Base-by-base conservation (phyloP, 768 basidiomycete genomes). In the Pisolithus microcarpus region DNA sequence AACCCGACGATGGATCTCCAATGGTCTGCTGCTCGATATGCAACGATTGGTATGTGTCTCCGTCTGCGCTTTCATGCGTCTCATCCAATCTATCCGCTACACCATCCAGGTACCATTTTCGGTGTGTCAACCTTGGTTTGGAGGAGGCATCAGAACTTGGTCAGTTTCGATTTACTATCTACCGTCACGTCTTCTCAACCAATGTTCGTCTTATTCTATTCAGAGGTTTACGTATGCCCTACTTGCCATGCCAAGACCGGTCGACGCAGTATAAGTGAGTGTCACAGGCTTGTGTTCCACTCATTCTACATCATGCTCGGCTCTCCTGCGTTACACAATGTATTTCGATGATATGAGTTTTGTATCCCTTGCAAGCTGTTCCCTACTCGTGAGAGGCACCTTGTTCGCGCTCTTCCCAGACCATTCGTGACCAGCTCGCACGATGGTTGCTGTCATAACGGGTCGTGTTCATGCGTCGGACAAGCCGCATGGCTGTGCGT, bases 11-110 rank as follows among this genome's bases (percentile, higher is more conserved):
- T 69, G 88, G 85, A 30, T 76, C 84, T 6, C 87, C 88, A 11
- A 90, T 91, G 88, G 82, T 91, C 45, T 70, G 70, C 34, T 92
- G 90, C 61, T 75, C 79, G 23, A 71, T 76, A 47, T 92, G 90
- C 64, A 73, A 70, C 23, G 82, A 82, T 55, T 91, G 89, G 90
- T 85, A 56, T 58, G 79, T 66, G 24, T 48, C 26, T 19, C 6
- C n/a, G 5, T 43, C 26, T 26, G 7, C 23, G n/a, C 26, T 3
- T 51, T n/a, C 18, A 30, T 24, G 52, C 23, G n/a, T 18, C 43
- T 4, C 50, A 37, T 53, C 61, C 45, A 26, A 40, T 7, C 36
- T 16, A 24, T 34, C 31, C 52, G 50, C 46, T 8, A n/a, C 21
- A 23, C 24, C 31, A 9, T 47, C 5, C 48, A 92, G 90, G 90